Conservation (phyloP, 2,329 filamentous ascomycete genomes). For the Keithomyces neogunnii region DNA sequence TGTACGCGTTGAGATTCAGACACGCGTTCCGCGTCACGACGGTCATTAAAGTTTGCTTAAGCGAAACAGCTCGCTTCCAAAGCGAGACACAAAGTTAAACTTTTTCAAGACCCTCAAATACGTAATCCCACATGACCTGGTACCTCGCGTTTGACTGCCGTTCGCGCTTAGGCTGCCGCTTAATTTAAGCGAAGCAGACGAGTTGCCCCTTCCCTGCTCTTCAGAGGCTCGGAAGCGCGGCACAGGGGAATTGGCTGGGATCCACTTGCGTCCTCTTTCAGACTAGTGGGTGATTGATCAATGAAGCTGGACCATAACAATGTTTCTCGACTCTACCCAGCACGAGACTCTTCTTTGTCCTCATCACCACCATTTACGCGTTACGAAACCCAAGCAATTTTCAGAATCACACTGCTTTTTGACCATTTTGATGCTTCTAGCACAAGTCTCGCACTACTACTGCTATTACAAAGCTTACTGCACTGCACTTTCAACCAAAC, state of each 20-base stretch:
- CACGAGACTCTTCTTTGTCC: not conserved
- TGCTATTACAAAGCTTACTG: not conserved
- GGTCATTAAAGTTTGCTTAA: too few species aligned
- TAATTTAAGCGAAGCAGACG: too few species aligned
- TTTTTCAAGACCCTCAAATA: too few species aligned
- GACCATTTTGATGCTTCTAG: slow-evolving; percentile 3
- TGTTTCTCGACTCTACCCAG: not conserved
- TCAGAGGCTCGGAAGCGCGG: too few species aligned
- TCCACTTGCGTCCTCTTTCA: not conserved
- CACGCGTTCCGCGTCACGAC: too few species aligned
- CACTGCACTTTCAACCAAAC: slow-evolving; percentile 1
- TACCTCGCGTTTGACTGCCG: too few species aligned
- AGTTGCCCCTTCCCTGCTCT: too few species aligned
- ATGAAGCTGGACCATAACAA: slow-evolving; percentile 4
- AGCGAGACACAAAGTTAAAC: too few species aligned
- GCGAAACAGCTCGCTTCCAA: too few species aligned
- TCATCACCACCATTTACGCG: slow-evolving; percentile 2
- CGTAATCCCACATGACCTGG: too few species aligned
- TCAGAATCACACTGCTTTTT: not conserved
- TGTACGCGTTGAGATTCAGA: not conserved
- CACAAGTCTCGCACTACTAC: not conserved
- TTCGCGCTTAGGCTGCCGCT: too few species aligned
- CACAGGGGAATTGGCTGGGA: not conserved
- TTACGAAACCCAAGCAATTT: slow-evolving; percentile 5
- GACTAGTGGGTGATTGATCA: not conserved